phyloP scores from a whole-genome alignment of 1,284 basidiomycete genomes.

The Peniophora sp. region DNA sequence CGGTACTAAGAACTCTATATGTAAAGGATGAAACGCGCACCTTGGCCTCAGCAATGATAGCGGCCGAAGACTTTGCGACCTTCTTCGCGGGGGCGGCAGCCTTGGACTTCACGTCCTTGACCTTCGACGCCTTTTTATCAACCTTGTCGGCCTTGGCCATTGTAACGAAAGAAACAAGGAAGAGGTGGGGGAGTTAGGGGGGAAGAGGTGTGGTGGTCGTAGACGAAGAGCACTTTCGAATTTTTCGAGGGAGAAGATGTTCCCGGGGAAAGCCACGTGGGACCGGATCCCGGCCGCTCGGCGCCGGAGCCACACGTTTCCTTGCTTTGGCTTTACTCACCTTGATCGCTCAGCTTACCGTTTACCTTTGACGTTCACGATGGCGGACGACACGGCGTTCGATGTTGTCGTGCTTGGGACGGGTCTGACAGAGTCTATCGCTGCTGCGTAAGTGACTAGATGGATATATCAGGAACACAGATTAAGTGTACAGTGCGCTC shows the following conservation, averaged over 20 bases:
- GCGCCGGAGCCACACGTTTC: too few relatives aligned
- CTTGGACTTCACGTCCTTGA: conserved; percentile 25
- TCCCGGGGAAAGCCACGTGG: too few relatives aligned
- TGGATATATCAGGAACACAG: conserved; percentile 7
- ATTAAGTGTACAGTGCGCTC: conserved; percentile 56
- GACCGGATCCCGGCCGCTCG: too few relatives aligned
- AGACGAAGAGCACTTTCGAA: conserved; percentile 6
- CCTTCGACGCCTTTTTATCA: conserved; percentile 31
- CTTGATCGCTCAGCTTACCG: too few relatives aligned
- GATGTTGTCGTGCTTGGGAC: conserved; percentile 85
- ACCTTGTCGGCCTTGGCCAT: conserved; percentile 40
- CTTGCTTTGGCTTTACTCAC: too few relatives aligned
- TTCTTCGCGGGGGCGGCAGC: conserved; percentile 10
- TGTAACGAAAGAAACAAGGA: conserved; percentile 10
- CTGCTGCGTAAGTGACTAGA: conserved; percentile 69
- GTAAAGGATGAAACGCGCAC: not conserved
- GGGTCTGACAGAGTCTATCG: conserved; percentile 80
- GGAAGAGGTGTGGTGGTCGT: conserved; percentile 4
- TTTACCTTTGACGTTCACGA: too few relatives aligned
- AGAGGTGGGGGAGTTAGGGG: conserved; percentile 5
- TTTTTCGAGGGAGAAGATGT: too few relatives aligned
- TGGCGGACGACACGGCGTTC: conserved; percentile 30
- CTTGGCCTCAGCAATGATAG: conserved; percentile 23
- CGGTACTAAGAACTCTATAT: conserved; percentile 4
- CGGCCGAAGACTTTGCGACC: conserved; percentile 18